Base-by-base conservation (phyloP, 2,329 filamentous ascomycete genomes). In the Beauveria pseudobassiana region DNA sequence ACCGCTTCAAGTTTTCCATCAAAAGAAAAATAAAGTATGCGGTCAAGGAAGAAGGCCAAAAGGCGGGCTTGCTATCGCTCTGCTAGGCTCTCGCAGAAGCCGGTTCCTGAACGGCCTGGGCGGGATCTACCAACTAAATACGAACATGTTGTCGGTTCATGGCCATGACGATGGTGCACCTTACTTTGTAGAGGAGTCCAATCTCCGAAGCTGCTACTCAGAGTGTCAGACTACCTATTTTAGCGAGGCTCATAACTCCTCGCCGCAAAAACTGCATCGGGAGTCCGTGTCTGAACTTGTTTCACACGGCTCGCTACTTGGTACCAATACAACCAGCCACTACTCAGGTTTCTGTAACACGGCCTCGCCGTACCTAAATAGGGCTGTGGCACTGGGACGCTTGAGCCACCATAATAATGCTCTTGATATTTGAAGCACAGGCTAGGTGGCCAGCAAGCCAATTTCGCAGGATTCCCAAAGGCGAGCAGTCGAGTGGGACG, bases 401-500 rank as follows among this genome's bases (percentile, higher is more conserved):
- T 38, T 5, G 34, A 38, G 34, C 51, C 30, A 40, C 51, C 24
- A 12, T 8, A 45, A 20, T 26, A 43, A 30, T 24, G 53, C 22
- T 5, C 34, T 38, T 38, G 45, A 30, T 42, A 24, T 30, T 24
- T 22, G 18, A 40, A 30, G 20, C 40, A 54, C 38, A 56, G 18
- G 22, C 38, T 22, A 28, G 38, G 7, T 3, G 12, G 5, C n/a
- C 12, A 10, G 46, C 43, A 48, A 42, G 12, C 30, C 42, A 50
- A 59, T 59, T 52, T 59, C 57, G 38, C 48, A 59, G 26, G 57
- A 59, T 52, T 43, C 38, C 48, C 48, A 34, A 34, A 52, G 28
- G 24, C 22, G 30, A 56, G 49, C n/a, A 12, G 43, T 28, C 24
- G 43, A 43, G 56, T 51, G 57, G 49, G 26, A 46, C 38, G 49